A percentile compares a stretch with the other conserved stretches of the same genome.
Evolutionary conservation across 441 rosid species (phyloP).

Genomic region (Melastoma candidum): DNA sequence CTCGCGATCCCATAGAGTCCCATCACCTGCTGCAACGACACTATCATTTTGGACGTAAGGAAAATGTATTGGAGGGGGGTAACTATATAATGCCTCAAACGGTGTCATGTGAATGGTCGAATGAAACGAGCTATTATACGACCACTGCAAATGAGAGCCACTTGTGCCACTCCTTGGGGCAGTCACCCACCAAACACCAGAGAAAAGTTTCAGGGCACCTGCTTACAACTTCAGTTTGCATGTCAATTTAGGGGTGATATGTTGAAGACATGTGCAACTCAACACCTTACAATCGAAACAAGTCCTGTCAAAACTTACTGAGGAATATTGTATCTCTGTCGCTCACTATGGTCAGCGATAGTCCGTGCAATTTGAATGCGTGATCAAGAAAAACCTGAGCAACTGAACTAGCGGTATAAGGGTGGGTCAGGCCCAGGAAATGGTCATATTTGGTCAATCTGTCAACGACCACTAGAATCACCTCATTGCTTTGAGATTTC

Average conservation of each 20-base stretch:
- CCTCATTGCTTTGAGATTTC: not conserved
- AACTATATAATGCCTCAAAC: too few relatives aligned
- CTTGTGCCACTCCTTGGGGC: not conserved
- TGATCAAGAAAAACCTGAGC: not conserved
- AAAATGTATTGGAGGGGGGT: too few relatives aligned
- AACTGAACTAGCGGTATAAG: not conserved
- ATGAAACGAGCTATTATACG: too few relatives aligned
- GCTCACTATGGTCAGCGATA: not conserved
- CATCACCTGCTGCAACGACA: too few relatives aligned
- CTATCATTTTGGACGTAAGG: too few relatives aligned
- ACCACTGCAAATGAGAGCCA: too few relatives aligned
- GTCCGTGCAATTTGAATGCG: not conserved
- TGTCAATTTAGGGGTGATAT: not conserved
- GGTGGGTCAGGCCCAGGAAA: not conserved
- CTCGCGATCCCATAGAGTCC: too few relatives aligned
- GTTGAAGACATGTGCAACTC: not conserved
- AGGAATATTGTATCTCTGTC: not conserved
- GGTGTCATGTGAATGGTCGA: too few relatives aligned
- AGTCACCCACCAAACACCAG: not conserved
- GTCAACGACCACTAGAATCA: not conserved
- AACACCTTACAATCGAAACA: not conserved
- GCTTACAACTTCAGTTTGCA: not conserved
- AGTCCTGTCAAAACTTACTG: not conserved
- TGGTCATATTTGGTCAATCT: not conserved
- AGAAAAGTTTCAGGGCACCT: not conserved